Evolutionary conservation across 2,329 filamentous ascomycete genomes (phyloP).

Genomic region (Neofusicoccum sp.): DNA sequence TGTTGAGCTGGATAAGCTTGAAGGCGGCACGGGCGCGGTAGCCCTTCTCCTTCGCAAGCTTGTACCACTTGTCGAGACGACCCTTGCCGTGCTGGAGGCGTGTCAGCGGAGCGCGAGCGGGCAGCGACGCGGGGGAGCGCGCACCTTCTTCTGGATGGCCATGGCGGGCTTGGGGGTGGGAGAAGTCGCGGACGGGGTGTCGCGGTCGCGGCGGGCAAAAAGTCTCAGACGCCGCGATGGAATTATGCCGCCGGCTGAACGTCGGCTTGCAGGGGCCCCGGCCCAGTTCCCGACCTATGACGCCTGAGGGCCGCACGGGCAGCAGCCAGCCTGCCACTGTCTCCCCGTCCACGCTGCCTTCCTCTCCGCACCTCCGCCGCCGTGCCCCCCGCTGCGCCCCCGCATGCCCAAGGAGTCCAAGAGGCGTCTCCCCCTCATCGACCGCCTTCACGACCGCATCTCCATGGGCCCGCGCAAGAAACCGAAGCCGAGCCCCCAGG

Average conservation of each 20-base stretch:
- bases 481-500: slow-evolving; percentile 38
- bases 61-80: slow-evolving; percentile 98
- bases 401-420: slow-evolving; percentile 15
- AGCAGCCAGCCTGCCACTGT: not conserved
- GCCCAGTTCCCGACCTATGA: not conserved
- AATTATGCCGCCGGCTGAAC: not conserved
- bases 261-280: not conserved
- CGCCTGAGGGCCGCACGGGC: not conserved
- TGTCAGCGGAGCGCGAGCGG: slow-evolving; percentile 28
- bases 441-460: slow-evolving; percentile 19
- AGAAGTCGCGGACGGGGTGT: slow-evolving; percentile 10
- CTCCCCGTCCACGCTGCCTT: slow-evolving; percentile 14
- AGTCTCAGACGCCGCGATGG: not conserved
- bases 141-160: slow-evolving; percentile 91
- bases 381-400: slow-evolving; percentile 12
- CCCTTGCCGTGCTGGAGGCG: slow-evolving; percentile 76
- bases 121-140: slow-evolving; percentile 17
- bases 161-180: slow-evolving; percentile 49
- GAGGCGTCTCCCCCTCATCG: slow-evolving; percentile 19
- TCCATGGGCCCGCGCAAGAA: slow-evolving; percentile 44
- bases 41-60: slow-evolving; percentile 96
- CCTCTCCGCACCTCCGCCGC: slow-evolving; percentile 14
- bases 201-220: slow-evolving; percentile 7
- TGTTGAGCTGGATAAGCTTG: slow-evolving; percentile 97
- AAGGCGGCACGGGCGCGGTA: slow-evolving; percentile 95